Evolutionary conservation across 106 monocot genomes (phyloP).

Genomic region (Allium cepa): DNA sequence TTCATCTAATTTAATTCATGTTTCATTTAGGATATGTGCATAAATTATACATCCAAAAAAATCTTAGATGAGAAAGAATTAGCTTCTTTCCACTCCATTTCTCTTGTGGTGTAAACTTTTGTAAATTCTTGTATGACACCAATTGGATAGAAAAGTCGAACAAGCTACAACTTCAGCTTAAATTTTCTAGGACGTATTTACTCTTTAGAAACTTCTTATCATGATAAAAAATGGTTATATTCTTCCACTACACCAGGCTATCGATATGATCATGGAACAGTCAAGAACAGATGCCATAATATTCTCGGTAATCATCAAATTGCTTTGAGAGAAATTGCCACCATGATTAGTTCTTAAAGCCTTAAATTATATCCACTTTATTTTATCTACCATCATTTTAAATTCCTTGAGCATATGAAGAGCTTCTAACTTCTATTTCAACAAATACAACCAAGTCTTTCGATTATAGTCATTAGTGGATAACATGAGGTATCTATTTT

Average conservation of each 20-base stretch:
- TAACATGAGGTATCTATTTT: conserved; percentile 10
- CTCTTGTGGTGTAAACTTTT: conserved; percentile 5
- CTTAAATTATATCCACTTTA: neutral
- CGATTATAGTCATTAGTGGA: conserved; percentile 12
- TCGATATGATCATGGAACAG: neutral
- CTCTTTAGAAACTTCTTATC: neutral
- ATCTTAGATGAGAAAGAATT: neutral
- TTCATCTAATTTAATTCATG: conserved; percentile 13
- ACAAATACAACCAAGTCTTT: neutral
- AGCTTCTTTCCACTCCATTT: conserved; percentile 14
- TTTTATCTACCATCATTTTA: neutral
- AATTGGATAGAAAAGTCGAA: conserved; percentile 19
- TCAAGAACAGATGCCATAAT: neutral
- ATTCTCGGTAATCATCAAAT: neutral
- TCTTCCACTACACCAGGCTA: neutral
- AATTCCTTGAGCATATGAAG: neutral
- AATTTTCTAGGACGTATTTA: neutral
- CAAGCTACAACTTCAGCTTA: neutral
- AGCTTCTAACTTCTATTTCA: neutral
- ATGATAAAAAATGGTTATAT: neutral
- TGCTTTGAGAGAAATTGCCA: neutral
- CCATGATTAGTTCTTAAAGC: neutral
- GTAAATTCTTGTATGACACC: conserved; percentile 6
- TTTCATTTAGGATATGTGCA: neutral
- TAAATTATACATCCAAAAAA: conserved; percentile 25